These are phyloP conservation scores for Calocera cornea DNA, from an alignment of 768 basidiomycete genomes.

Conservation along the genomic window DNA sequence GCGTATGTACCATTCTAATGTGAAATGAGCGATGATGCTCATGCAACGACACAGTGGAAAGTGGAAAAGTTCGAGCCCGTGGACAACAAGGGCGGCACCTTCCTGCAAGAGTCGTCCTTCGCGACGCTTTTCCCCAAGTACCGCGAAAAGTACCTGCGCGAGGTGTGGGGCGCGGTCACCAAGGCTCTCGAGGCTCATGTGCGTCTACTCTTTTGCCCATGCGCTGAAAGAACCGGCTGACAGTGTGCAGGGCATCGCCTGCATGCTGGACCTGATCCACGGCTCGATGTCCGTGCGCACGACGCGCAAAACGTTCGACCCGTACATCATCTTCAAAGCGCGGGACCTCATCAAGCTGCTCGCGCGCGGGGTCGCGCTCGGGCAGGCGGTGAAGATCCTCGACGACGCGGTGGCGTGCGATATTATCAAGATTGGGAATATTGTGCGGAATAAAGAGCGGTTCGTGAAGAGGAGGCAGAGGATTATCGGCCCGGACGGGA, in stretches of 20 bases:
- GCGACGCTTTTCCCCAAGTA: constrained; percentile 98
- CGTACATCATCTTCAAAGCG: constrained; percentile 90
- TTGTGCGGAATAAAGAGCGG: constrained; percentile 89
- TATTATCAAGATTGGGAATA: constrained; percentile 92
- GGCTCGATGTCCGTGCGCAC: constrained; percentile 97
- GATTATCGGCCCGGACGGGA: constrained; percentile 94
- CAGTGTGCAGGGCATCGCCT: constrained; percentile 56
- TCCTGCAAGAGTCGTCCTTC: constrained; percentile 93
- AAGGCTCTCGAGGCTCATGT: constrained; percentile 71
- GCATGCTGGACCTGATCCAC: constrained; percentile 86
- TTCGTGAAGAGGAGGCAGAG: constrained; percentile 93
- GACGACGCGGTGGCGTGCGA: constrained; percentile 86
- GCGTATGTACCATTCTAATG: constrained; percentile 20
- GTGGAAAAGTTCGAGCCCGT: constrained; percentile 58
- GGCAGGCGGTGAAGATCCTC: constrained; percentile 76
- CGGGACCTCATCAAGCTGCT: constrained; percentile 91
- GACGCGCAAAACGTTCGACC: constrained; percentile 93
- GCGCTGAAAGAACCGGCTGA: not conserved
- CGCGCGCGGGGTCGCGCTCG: constrained; percentile 76
- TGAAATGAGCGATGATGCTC: not conserved
- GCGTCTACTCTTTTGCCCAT: constrained; percentile 14
- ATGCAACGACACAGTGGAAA: constrained; percentile 59
- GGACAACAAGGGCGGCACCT: constrained; percentile 71
- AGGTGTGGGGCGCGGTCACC: constrained; percentile 88
- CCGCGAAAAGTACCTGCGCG: constrained; percentile 88